Percentiles rank a stretch among this genome's conserved stretches.
Conservation (phyloP, 148 eudicot species). For the Fagopyrum homotropicum region DNA sequence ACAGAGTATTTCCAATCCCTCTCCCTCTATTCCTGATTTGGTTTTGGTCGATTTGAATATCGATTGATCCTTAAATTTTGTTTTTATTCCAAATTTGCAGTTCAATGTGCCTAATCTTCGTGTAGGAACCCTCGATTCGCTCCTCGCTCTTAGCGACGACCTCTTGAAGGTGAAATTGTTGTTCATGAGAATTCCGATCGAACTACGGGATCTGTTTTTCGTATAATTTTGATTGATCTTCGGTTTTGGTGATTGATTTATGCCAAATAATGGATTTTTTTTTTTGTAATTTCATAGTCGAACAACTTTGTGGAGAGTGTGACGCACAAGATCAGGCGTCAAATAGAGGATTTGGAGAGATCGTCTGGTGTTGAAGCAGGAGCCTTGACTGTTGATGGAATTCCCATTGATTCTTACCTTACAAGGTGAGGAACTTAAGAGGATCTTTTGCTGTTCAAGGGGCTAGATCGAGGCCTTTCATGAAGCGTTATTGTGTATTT, state of each 20-base stretch:
- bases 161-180: conserved; percentile 54
- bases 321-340: conserved; percentile 92
- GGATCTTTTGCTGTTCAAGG: conserved; percentile 6
- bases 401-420: conserved; percentile 89
- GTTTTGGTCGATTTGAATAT: neutral
- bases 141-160: conserved; percentile 79
- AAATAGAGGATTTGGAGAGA: conserved; percentile 93
- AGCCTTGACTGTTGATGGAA: conserved; percentile 85
- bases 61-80: conserved; percentile 1
- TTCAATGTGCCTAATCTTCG: conserved; percentile 97
- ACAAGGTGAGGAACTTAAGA: conserved; percentile 44
- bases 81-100: conserved; percentile 34
- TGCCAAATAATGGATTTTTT: neutral
- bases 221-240: conserved; percentile 1
- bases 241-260: neutral
- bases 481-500: neutral
- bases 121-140: conserved; percentile 87
- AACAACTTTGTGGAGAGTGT: conserved; percentile 76
- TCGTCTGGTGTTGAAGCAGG: conserved; percentile 66
- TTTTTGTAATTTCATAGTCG: conserved; percentile 31
- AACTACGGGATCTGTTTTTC: conserved; percentile 1
- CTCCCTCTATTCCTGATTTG: neutral
- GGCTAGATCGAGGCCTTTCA: neutral
- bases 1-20: conserved; percentile 32
- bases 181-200: neutral